Percentiles rank a stretch among this genome's conserved stretches.
Conservation (phyloP, 108 stramenopile genomes). For the Cyclotella sp. region DNA sequence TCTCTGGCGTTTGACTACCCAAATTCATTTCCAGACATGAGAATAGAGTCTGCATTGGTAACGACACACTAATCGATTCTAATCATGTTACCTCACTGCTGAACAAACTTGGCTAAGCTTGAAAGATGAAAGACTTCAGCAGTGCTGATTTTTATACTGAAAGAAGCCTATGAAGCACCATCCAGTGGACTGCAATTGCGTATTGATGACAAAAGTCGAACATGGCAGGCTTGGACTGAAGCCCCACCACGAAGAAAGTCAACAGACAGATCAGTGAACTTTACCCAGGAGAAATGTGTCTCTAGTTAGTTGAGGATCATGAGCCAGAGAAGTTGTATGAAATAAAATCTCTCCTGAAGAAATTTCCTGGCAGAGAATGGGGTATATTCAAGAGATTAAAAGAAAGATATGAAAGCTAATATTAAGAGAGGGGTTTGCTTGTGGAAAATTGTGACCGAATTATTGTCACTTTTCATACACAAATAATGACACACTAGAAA, state of each 20-base stretch:
- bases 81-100: conserved; percentile 70
- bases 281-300: conserved; percentile 65
- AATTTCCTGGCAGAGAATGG: conserved; percentile 78
- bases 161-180: conserved; percentile 70
- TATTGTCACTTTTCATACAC: no score
- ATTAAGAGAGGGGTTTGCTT: no score
- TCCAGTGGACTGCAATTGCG: conserved; percentile 69
- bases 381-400: conserved; percentile 76
- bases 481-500: no score
- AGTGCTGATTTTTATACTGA: conserved; percentile 76
- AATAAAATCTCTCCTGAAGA: conserved; percentile 61
- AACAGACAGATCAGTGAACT: conserved; percentile 25
- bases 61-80: conserved; percentile 78
- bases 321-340: conserved; percentile 79
- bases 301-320: conserved; percentile 61
- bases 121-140: conserved; percentile 78
- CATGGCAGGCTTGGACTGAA: conserved; percentile 86
- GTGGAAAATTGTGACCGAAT: no score
- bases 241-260: conserved; percentile 50
- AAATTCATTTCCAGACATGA: no score
- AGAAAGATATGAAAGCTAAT: conserved; percentile 51
- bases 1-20: no score
- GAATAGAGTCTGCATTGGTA: no score
- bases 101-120: conserved; percentile 75
- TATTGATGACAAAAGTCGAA: conserved; percentile 84